phyloP scores from a whole-genome alignment of 2,329 filamentous ascomycete genomes.

The Akanthomyces muscarius region DNA sequence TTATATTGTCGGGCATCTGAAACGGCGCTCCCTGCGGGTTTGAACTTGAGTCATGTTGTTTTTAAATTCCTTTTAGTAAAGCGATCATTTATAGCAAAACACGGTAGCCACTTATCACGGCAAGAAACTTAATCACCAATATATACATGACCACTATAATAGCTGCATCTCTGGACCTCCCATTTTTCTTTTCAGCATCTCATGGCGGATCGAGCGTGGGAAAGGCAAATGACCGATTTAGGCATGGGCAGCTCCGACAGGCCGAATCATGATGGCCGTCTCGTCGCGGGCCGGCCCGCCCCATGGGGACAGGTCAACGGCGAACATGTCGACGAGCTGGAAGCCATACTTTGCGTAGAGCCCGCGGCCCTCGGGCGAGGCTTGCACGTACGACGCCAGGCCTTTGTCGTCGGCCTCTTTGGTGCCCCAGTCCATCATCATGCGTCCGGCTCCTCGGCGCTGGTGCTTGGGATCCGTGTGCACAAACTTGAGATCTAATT shows the following conservation, averaged over 20 bases:
- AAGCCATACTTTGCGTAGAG: slow-evolving; percentile 7
- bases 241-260: neutral
- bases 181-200: no score
- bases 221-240: neutral
- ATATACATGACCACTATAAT: neutral
- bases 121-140: neutral
- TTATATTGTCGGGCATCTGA: neutral
- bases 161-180: no score
- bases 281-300: neutral
- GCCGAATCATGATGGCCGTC: neutral
- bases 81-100: neutral
- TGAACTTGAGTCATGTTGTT: neutral
- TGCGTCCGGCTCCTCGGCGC: neutral
- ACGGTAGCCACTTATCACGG: neutral
- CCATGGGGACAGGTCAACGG: neutral
- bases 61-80: neutral
- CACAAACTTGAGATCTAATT: slow-evolving; percentile 2
- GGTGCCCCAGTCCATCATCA: neutral
- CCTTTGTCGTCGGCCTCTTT: neutral
- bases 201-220: no score
- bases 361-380: neutral
- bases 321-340: neutral
- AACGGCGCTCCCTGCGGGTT: neutral
- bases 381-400: neutral
- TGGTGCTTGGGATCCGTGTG: neutral